Evolutionary conservation across 78 protist genomes (phyloP), one percentile per base, ranked within the genome.

Genomic region (Fonticula alba): DNA sequence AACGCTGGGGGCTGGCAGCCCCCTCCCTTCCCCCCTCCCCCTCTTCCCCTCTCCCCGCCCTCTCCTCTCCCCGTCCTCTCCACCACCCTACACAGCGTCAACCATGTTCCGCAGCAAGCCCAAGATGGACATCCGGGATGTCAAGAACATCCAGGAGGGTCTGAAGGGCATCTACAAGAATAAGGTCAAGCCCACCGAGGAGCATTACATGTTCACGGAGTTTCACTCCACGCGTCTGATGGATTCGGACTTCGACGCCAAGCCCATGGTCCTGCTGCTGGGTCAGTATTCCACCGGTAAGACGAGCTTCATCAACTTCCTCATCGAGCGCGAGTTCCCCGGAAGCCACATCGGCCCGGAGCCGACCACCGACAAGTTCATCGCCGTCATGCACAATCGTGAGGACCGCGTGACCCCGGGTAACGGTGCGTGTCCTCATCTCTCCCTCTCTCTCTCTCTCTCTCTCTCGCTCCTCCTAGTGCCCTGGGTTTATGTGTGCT

Each of bases 311-410:
- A 51, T 66, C 35, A 11, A 55, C 68, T 78, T 72, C 35, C 35
- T 72, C 2, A 29, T 78, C 31, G 77, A 66, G 38, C 33, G 64
- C 24, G 68, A 69, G 24, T 50, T 46, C 17, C 37, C 26, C 53
- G 6, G 5, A 0, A 2, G 0, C 15, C 64, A 53, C 54, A 66
- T 80, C 38, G 87, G 92, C 1, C 91, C 89, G 15, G 92, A 87
- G 64, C 94, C 94, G 50, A 86, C 94, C 33, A 88, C 94, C 13
- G 94, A 87, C 62, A 66, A 79, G 41, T 88, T 88, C 67, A 67
- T 85, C 53, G 88, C 91, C 4, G 79, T 88, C 35, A 76, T 86
- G 87, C 68, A 80, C 66, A 87, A 88, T 26, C 10, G 38, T 9
- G 80, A 77, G 20, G 88, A 86, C 31, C 50, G 72, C 43, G 38